These are phyloP conservation scores for Cylindrotheca fusiformis DNA, from an alignment of 108 stramenopile genomes.

Conservation along the genomic window DNA sequence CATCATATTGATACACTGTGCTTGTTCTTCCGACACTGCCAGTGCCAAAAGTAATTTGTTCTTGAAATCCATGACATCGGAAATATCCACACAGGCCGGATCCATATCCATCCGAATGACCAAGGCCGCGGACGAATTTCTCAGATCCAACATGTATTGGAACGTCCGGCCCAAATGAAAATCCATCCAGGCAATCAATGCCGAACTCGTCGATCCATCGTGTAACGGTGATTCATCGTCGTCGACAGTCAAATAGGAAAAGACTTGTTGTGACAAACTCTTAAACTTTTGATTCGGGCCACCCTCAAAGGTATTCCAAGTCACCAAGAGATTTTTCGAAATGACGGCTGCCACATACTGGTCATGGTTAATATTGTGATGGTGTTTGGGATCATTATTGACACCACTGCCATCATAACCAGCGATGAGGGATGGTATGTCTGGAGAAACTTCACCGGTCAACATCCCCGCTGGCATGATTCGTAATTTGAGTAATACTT, in stretches of 20 bases:
- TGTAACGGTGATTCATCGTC: not conserved
- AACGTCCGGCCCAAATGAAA: constrained; percentile 5
- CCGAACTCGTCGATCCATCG: constrained; percentile 3
- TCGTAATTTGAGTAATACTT: constrained; percentile 1
- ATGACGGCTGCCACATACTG: constrained; percentile 5
- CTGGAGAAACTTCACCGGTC: no score
- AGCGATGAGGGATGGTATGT: no score
- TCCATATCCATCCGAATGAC: constrained; percentile 2
- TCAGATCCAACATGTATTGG: not conserved
- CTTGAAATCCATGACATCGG: not conserved
- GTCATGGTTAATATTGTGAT: no score
- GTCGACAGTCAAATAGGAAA: not conserved
- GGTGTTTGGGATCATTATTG: no score
- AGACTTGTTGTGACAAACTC: not conserved
- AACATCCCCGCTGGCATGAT: no score
- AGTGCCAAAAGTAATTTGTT: constrained; percentile 5
- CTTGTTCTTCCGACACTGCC: constrained; percentile 9
- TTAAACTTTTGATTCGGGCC: not conserved
- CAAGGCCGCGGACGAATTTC: not conserved
- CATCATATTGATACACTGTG: constrained; percentile 5
- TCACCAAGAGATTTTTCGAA: not conserved
- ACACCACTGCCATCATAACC: not conserved
- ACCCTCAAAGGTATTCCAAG: constrained; percentile 2
- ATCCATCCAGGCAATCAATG: constrained; percentile 9
- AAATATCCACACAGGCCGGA: not conserved